phyloP scores from a whole-genome alignment of 2,329 filamentous ascomycete species.

The Fusarium pseudograminearum region DNA sequence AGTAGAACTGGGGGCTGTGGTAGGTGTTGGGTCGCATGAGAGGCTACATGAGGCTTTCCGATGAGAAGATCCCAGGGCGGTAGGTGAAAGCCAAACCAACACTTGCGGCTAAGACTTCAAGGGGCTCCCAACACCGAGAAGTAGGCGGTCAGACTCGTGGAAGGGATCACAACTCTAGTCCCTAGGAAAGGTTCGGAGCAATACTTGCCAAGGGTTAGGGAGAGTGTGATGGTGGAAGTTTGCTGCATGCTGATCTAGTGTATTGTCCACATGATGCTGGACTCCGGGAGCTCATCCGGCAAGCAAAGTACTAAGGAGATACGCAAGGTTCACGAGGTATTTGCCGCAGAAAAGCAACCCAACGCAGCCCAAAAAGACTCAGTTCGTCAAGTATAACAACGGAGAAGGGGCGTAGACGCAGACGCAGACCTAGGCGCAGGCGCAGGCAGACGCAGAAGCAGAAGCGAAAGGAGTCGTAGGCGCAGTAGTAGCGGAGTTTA shows the following conservation, averaged over 20 bases:
- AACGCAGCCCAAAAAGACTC: conserved; percentile 14
- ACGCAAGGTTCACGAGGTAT: conserved; percentile 32
- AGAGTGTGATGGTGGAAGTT: conserved; percentile 32
- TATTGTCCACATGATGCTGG: conserved; percentile 32
- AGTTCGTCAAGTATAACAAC: conserved; percentile 1
- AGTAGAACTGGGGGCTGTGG: conserved; percentile 17
- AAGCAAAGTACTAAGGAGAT: conserved; percentile 28
- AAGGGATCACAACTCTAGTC: neutral
- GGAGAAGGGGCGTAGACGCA: conserved; percentile 28
- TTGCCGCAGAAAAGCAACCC: conserved; percentile 13
- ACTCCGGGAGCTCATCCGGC: conserved; percentile 36
- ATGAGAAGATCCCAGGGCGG: conserved; percentile 44
- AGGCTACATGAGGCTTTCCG: conserved; percentile 42
- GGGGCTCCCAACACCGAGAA: conserved; percentile 10
- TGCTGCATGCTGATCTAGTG: conserved; percentile 41
- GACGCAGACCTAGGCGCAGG: conserved; percentile 19
- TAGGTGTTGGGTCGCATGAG: conserved; percentile 35
- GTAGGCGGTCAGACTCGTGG: conserved; percentile 24
- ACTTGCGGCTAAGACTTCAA: conserved; percentile 16
- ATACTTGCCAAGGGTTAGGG: conserved; percentile 18
- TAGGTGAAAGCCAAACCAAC: conserved; percentile 34
- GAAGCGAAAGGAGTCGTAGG: conserved; percentile 22
- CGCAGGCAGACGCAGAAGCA: conserved; percentile 24
- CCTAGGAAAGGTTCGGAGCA: conserved; percentile 32
- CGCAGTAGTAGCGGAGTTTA: conserved; percentile 31